These are phyloP conservation scores for Raffaelea albimanens DNA, from an alignment of 2,329 filamentous ascomycete genomes.

Conservation along the genomic window DNA sequence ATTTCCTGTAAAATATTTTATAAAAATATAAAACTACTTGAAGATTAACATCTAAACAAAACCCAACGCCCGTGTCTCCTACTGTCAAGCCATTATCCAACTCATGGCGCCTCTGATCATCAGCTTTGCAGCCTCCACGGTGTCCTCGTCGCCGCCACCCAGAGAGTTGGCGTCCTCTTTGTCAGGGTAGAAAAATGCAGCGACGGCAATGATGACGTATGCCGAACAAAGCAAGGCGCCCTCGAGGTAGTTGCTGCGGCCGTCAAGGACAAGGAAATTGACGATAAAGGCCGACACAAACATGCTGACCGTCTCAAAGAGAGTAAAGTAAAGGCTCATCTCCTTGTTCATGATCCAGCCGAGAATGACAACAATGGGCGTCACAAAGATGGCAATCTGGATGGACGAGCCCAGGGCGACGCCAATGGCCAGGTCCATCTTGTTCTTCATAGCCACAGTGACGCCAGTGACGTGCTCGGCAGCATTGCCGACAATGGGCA, in stretches of 20 bases:
- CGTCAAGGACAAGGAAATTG: slow-evolving; percentile 66
- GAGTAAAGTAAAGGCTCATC: slow-evolving; percentile 61
- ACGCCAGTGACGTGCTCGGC: slow-evolving; percentile 55
- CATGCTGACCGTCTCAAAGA: slow-evolving; percentile 66
- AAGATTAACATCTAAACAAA: too few species aligned
- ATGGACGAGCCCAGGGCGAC: slow-evolving; percentile 52
- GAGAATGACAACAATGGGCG: slow-evolving; percentile 49
- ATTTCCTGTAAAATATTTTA: too few species aligned
- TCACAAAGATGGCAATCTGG: slow-evolving; percentile 53
- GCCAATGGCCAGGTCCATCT: slow-evolving; percentile 52
- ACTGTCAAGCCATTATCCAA: background rate
- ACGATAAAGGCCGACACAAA: slow-evolving; percentile 64
- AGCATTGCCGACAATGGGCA: slow-evolving; percentile 54
- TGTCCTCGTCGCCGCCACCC: slow-evolving; percentile 9
- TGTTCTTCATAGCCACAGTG: slow-evolving; percentile 48
- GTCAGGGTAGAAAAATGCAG: slow-evolving; percentile 17
- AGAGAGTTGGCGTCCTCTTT: slow-evolving; percentile 14
- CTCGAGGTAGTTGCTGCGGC: slow-evolving; percentile 56
- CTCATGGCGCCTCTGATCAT: slow-evolving; percentile 1
- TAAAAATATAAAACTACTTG: too few species aligned
- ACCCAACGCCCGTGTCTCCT: too few species aligned
- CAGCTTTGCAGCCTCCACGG: slow-evolving; percentile 1
- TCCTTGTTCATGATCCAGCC: slow-evolving; percentile 47
- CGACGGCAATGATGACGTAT: slow-evolving; percentile 20
- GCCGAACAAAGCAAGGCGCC: slow-evolving; percentile 19